Evolutionary conservation across 2,329 filamentous ascomycete genomes (phyloP).

Genomic region (Cladorrhinum sp.): DNA sequence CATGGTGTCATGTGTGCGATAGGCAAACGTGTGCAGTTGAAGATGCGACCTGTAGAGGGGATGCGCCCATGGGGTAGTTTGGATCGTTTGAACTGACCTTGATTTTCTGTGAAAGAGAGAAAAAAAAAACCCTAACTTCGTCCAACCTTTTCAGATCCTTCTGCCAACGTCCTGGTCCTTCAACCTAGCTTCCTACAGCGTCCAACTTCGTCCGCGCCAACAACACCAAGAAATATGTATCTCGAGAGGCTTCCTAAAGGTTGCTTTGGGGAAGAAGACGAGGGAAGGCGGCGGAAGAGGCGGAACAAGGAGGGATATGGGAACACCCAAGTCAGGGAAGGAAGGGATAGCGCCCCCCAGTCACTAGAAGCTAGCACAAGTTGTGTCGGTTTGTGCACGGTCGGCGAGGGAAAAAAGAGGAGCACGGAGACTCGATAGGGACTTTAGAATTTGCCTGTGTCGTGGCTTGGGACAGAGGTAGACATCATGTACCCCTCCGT

Average conservation of each 20-base stretch:
- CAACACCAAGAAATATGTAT: slow-evolving; percentile 28
- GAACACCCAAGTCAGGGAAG: slow-evolving; percentile 18
- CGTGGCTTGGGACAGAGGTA: neutral
- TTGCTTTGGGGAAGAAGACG: slow-evolving; percentile 24
- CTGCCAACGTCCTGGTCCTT: slow-evolving; percentile 22
- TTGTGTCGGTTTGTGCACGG: neutral
- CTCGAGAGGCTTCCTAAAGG: slow-evolving; percentile 21
- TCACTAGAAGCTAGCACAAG: slow-evolving; percentile 6
- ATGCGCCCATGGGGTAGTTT: neutral
- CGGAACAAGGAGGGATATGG: slow-evolving; percentile 24
- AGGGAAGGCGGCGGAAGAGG: slow-evolving; percentile 22
- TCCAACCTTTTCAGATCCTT: neutral
- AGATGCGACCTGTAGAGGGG: neutral
- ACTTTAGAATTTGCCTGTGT: neutral
- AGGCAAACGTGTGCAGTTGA: slow-evolving; percentile 18
- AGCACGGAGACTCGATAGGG: neutral
- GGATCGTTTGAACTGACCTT: slow-evolving; percentile 22
- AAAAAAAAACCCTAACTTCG: slow-evolving; percentile 6
- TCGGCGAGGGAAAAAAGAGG: neutral
- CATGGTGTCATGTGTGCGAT: neutral
- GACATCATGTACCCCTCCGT: neutral
- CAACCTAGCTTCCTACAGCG: slow-evolving; percentile 23
- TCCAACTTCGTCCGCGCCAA: slow-evolving; percentile 29
- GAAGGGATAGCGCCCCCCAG: slow-evolving; percentile 24
- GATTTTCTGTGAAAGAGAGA: neutral